Conservation (phyloP, 306 rosid species). For the Vigna reflexopilosa region DNA sequence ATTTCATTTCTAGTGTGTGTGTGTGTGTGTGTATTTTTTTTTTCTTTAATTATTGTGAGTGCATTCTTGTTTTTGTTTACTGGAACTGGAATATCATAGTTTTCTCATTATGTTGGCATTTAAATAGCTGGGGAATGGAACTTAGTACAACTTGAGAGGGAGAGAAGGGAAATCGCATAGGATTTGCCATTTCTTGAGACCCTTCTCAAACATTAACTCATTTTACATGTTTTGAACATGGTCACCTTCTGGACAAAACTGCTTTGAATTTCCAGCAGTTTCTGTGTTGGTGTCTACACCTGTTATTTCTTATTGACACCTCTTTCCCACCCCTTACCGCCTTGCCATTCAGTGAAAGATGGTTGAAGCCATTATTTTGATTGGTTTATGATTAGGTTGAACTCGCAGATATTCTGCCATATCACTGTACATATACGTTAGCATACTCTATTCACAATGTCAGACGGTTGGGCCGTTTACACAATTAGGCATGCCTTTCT, state of each 20-base stretch:
- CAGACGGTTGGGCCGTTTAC: slow-evolving; percentile 7
- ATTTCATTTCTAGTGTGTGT: slow-evolving; percentile 2
- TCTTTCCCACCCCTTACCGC: background rate
- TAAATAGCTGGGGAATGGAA: slow-evolving; percentile 15
- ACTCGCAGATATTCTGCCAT: background rate
- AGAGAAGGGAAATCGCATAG: slow-evolving; percentile 52
- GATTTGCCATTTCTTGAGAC: slow-evolving; percentile 49
- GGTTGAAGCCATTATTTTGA: slow-evolving; percentile 1
- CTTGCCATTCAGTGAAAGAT: background rate
- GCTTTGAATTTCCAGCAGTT: slow-evolving; percentile 45
- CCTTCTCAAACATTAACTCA: slow-evolving; percentile 47
- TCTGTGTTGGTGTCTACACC: slow-evolving; percentile 39
- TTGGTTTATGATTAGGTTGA: background rate
- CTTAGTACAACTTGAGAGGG: slow-evolving; percentile 38
- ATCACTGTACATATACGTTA: slow-evolving; percentile 1
- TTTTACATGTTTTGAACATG: slow-evolving; percentile 14
- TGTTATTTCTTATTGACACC: slow-evolving; percentile 15
- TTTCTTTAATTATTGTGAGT: background rate
- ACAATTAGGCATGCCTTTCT: background rate
- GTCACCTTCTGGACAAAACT: slow-evolving; percentile 42
- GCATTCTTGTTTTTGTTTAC: slow-evolving; percentile 11
- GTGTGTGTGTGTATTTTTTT: too few relatives aligned
- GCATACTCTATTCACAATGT: slow-evolving; percentile 14
- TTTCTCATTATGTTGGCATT: slow-evolving; percentile 33
- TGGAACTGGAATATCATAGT: background rate